Percentiles rank a stretch among this genome's conserved stretches.
These are phyloP conservation scores for Coemansia sp. DNA, from an alignment of 192 early-diverging fungal genomes.

Conservation along the genomic window DNA sequence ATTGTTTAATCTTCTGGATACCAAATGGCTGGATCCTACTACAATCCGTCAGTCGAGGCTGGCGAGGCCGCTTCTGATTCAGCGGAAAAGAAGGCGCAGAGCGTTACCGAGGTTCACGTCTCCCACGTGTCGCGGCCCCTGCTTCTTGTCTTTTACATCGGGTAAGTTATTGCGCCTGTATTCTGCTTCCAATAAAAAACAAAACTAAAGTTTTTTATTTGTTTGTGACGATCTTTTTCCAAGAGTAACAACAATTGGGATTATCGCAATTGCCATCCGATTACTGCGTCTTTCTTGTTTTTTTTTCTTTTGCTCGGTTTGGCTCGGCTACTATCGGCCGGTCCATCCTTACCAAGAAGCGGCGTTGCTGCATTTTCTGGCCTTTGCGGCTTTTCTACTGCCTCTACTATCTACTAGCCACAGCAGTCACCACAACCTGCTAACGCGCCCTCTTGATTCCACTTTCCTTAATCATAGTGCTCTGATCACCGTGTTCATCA, in stretches of 20 bases:
- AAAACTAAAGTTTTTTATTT: too few species aligned
- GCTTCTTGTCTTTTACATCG: constrained; percentile 42
- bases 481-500: constrained; percentile 25
- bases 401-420: background rate
- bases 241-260: too few species aligned
- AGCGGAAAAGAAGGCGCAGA: constrained; percentile 23
- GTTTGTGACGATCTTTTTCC: background rate
- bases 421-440: background rate
- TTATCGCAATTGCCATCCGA: background rate
- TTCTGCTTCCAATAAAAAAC: background rate
- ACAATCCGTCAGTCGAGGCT: constrained; percentile 6
- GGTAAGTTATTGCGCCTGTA: constrained; percentile 20
- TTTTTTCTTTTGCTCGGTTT: background rate
- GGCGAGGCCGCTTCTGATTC: background rate
- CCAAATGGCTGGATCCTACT: constrained; percentile 7
- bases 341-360: background rate
- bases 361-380: background rate
- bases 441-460: background rate
- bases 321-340: too few species aligned
- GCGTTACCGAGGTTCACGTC: constrained; percentile 26
- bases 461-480: constrained; percentile 19
- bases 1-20: background rate
- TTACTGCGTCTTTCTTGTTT: background rate
- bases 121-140: constrained; percentile 33
- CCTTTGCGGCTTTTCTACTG: background rate